A percentile compares a stretch with the other conserved stretches of the same genome.
These are phyloP conservation scores for Anethum foeniculum DNA, from an alignment of 140 eudicot genomes.

Conservation along the genomic window DNA sequence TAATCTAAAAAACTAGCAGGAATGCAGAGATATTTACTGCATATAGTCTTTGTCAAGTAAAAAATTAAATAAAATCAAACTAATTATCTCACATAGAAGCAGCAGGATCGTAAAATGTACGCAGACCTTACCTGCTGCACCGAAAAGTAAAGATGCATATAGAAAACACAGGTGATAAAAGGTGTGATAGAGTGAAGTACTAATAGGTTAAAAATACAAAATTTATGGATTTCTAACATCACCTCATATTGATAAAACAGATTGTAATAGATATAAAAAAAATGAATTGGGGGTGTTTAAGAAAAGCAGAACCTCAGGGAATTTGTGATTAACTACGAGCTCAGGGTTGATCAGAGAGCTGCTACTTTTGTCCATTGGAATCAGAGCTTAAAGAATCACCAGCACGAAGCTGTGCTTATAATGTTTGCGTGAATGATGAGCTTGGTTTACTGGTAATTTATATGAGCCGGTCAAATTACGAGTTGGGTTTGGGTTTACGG, in stretches of 20 bases:
- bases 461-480: neutral
- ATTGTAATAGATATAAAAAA: neutral
- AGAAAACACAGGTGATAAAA: too few relatives aligned
- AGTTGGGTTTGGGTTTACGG: neutral
- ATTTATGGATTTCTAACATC: neutral
- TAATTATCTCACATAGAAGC: too few relatives aligned
- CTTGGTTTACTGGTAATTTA: neutral
- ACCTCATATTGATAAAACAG: neutral
- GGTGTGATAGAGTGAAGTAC: too few relatives aligned
- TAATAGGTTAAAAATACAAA: too few relatives aligned
- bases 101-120: neutral
- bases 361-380: slow-evolving; percentile 22
- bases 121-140: neutral
- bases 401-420: neutral
- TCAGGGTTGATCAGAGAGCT: slow-evolving; percentile 40
- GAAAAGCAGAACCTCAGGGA: slow-evolving; percentile 49
- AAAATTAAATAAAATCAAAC: too few relatives aligned
- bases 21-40: too few relatives aligned
- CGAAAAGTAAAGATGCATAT: too few relatives aligned
- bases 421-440: neutral
- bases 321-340: slow-evolving; percentile 47
- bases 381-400: neutral
- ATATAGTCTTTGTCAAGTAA: too few relatives aligned
- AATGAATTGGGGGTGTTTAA: neutral
- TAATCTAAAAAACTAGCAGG: too few relatives aligned